Percentiles rank a stretch among this genome's conserved stretches.
Conservation (phyloP, 176 grass and related monocot species). For the Eleusine indica region DNA sequence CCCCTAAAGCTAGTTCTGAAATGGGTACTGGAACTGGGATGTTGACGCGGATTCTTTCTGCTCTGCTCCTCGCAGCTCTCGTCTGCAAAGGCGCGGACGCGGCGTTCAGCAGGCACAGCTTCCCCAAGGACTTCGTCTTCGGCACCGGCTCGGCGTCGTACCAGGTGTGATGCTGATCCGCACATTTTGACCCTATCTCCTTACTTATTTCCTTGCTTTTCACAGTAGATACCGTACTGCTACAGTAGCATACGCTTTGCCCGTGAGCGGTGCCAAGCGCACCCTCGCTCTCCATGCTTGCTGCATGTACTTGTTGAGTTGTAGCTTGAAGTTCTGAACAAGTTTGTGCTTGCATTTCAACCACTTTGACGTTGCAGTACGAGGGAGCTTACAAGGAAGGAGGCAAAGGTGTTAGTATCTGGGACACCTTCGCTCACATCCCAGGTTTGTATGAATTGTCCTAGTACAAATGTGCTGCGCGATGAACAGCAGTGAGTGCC, state of each 20-base stretch:
- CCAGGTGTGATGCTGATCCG: conserved; percentile 39
- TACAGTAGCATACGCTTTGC: too few relatives aligned
- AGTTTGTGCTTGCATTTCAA: neutral
- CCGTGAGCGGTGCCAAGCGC: too few relatives aligned
- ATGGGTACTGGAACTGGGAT: neutral
- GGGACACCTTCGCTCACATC: conserved; percentile 62
- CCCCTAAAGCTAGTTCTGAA: neutral
- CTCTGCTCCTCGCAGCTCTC: neutral
- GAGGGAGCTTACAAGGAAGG: conserved; percentile 56
- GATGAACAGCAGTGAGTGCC: neutral
- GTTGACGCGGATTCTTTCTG: neutral
- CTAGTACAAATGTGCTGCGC: too few relatives aligned
- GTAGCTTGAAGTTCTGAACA: too few relatives aligned
- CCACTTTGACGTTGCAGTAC: conserved; percentile 33
- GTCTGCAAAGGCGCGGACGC: neutral
- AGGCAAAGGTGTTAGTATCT: conserved; percentile 52
- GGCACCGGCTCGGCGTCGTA: conserved; percentile 57
- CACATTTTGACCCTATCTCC: neutral
- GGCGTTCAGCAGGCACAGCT: conserved; percentile 38
- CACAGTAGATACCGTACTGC: too few relatives aligned
- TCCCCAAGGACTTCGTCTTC: conserved; percentile 59
- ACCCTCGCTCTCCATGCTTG: too few relatives aligned
- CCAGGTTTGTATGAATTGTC: conserved; percentile 41
- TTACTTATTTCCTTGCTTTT: too few relatives aligned
- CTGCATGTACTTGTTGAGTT: too few relatives aligned